phyloP scores from a whole-genome alignment of 1,284 basidiomycete genomes.

The Schizophyllum amplum region DNA sequence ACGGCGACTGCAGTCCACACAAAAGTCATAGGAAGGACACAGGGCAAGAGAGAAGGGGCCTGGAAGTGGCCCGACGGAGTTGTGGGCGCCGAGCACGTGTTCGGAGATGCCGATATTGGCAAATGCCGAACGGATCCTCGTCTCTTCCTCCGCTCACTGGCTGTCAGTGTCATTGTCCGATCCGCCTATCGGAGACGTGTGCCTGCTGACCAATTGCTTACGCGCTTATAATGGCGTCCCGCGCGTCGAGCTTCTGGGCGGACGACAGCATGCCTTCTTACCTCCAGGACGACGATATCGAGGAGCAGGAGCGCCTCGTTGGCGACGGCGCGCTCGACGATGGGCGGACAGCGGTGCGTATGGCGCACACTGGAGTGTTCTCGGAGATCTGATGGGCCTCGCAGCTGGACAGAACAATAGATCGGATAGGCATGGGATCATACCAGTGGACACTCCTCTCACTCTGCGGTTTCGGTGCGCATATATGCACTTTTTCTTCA shows the following conservation, averaged over 20 bases:
- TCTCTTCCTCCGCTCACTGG: not conserved
- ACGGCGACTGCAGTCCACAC: no score
- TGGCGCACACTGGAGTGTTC: not conserved
- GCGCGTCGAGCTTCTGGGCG: not conserved
- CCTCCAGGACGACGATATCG: not conserved
- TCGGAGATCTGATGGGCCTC: not conserved
- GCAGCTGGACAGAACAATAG: constrained; percentile 75
- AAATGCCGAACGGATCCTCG: not conserved
- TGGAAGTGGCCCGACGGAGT: not conserved
- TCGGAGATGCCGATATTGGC: not conserved
- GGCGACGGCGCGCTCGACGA: not conserved
- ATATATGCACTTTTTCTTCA: constrained; percentile 4
- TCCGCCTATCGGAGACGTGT: no score
- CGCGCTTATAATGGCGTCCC: not conserved
- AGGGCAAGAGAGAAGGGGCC: not conserved
- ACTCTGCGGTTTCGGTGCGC: constrained; percentile 80
- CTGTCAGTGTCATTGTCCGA: not conserved
- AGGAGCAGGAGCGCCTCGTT: not conserved
- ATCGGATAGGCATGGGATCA: constrained; percentile 83
- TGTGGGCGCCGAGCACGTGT: not conserved
- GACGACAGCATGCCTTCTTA: not conserved
- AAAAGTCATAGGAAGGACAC: not conserved
- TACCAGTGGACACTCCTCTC: constrained; percentile 80
- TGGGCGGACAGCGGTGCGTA: not conserved
- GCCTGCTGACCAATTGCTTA: not conserved